Evolutionary conservation across 2,329 filamentous ascomycete genomes (phyloP).

Genomic region (Verticillium zaregamsianum): DNA sequence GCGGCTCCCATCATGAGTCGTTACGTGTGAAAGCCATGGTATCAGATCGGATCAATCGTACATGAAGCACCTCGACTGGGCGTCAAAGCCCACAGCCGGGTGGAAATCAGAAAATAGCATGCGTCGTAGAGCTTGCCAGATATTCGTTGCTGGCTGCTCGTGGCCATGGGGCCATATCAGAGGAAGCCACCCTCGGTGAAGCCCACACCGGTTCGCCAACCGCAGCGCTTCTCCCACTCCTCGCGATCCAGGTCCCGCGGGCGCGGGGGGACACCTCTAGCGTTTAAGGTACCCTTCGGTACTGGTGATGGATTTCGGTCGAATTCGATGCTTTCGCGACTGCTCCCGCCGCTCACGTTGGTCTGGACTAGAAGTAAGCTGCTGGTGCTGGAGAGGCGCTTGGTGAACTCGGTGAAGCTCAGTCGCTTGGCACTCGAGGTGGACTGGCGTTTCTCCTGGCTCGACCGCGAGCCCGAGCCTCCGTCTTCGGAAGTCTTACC

Average conservation of each 20-base stretch:
- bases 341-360: constrained; percentile 46
- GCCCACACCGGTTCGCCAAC: constrained; percentile 54
- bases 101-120: neutral
- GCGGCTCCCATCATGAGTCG: neutral
- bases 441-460: constrained; percentile 46
- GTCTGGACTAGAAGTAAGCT: constrained; percentile 56
- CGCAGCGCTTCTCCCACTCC: constrained; percentile 41
- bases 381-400: constrained; percentile 56
- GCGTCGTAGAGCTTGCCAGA: neutral
- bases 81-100: neutral
- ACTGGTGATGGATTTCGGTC: constrained; percentile 33
- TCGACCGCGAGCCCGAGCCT: constrained; percentile 20
- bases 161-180: constrained; percentile 24
- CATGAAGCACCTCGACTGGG: neutral
- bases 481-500: constrained; percentile 28
- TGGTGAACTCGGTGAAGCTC: constrained; percentile 59
- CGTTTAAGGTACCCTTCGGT: constrained; percentile 23
- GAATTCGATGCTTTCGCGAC: constrained; percentile 41
- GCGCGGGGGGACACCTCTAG: constrained; percentile 23
- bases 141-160: neutral
- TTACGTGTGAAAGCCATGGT: neutral
- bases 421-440: constrained; percentile 52
- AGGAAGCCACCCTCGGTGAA: constrained; percentile 53
- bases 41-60: neutral
- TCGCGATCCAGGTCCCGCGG: constrained; percentile 29